Evolutionary conservation across 139 green algal species (phyloP), one percentile per base, ranked within the genome.

Genomic region (Astrephomene gubernaculifera): DNA sequence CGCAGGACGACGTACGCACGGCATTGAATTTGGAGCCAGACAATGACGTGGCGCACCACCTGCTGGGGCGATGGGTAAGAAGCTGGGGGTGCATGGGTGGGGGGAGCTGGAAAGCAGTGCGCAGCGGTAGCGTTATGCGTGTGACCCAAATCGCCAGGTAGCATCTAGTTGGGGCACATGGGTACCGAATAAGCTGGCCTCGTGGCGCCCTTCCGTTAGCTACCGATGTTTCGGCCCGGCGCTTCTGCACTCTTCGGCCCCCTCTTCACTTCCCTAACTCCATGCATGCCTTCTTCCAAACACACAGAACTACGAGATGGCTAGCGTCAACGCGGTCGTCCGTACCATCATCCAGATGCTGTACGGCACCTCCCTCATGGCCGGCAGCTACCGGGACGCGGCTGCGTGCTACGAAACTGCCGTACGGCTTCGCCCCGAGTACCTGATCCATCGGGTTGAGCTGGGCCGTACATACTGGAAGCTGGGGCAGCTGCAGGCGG

Each of bases 21-120:
- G 93, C 93, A 1, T 75, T 96, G 35, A 38, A 54, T 4, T 38
- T 90, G 67, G 93, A 94, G 52, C 92, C 92, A 0, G 12, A 82
- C 24, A 89, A 89, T 57, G 95, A 97, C 74, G 78, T 97, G 43
- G 92, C 95, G 1, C 95, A 96, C 79, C 95, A 97, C 79, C 87
- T 97, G 19, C 93, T 97, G 87, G 95, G 94, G 35, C 83, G 93
- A 27, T 95, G 86, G 67, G 76, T 83, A 60, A n/a, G 76, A n/a
- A n/a, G n/a, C n/a, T n/a, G n/a, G n/a, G n/a, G n/a, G n/a, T n/a
- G n/a, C n/a, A n/a, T n/a, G n/a, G n/a, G n/a, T n/a, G n/a, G n/a
- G n/a, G n/a, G n/a, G n/a, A n/a, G n/a, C n/a, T n/a, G n/a, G n/a
- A n/a, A n/a, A n/a, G n/a, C n/a, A n/a, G n/a, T n/a, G n/a, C n/a